A percentile compares a stretch with the other conserved stretches of the same genome.
Conservation (phyloP, 495 filamentous ascomycete species). For the Trichoderma reesei region DNA sequence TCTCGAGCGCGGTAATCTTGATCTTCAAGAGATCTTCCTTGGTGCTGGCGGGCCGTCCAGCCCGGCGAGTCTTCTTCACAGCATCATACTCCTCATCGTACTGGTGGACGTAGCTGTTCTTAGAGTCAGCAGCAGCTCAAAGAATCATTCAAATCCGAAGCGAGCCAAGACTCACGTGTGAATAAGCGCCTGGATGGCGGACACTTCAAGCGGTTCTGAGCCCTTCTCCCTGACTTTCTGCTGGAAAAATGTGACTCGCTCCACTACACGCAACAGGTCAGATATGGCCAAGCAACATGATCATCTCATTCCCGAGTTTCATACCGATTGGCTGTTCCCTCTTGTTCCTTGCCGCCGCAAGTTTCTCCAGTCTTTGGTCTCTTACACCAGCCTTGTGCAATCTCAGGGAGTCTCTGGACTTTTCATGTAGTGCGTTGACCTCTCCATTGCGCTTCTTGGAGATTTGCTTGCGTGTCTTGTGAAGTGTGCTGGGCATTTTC, state of each 20-base stretch:
- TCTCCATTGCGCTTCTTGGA: conserved; percentile 62
- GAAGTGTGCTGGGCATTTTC: conserved; percentile 64
- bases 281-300: not conserved
- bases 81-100: conserved; percentile 64
- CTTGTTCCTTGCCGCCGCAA: conserved; percentile 52
- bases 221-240: conserved; percentile 45
- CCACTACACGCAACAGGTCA: conserved; percentile 40
- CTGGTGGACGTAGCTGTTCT: conserved; percentile 61
- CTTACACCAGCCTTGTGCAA: conserved; percentile 63
- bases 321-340: conserved; percentile 58
- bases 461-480: conserved; percentile 78
- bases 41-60: conserved; percentile 69
- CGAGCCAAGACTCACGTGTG: conserved; percentile 37
- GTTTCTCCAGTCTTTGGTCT: conserved; percentile 64
- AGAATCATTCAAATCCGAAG: not conserved
- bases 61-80: conserved; percentile 64
- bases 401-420: conserved; percentile 66
- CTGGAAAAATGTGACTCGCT: conserved; percentile 63
- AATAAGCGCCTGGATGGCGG: conserved; percentile 53
- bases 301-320: conserved; percentile 17
- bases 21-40: conserved; percentile 69
- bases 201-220: conserved; percentile 42
- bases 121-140: not conserved
- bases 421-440: conserved; percentile 64
- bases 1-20: conserved; percentile 57